Evolutionary conservation across 2,329 filamentous ascomycete species (phyloP).

Genomic region (Aspergillus japonicus): DNA sequence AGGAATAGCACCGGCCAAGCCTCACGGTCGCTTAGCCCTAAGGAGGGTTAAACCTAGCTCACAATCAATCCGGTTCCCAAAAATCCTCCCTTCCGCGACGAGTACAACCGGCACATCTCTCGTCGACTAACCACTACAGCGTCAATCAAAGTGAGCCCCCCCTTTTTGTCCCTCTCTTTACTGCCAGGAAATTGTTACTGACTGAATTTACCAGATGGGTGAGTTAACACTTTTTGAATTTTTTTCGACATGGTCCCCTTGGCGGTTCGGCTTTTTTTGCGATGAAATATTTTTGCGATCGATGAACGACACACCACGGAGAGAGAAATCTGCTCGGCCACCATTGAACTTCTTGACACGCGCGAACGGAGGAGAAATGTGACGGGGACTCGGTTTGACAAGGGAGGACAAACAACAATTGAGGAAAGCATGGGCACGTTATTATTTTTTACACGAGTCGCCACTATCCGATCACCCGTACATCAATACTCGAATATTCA

Average conservation of each 20-base stretch:
- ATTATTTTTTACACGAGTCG: conserved; percentile 3
- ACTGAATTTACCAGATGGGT: conserved; percentile 57
- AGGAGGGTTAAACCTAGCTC: conserved; percentile 45
- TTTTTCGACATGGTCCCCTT: conserved; percentile 24
- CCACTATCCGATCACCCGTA: conserved; percentile 12
- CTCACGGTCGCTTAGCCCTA: conserved; percentile 43
- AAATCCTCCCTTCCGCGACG: conserved; percentile 42
- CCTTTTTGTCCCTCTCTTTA: conserved; percentile 16
- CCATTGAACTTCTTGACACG: not conserved
- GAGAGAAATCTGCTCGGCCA: not conserved
- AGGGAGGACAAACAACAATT: conserved; percentile 1
- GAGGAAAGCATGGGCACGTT: not conserved
- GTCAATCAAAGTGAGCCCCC: conserved; percentile 52
- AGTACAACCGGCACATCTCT: conserved; percentile 39
- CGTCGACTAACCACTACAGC: conserved; percentile 49
- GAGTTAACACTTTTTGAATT: conserved; percentile 44
- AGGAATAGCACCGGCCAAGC: conserved; percentile 30
- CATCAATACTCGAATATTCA: conserved; percentile 13
- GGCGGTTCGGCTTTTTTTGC: conserved; percentile 28
- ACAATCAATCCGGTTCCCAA: conserved; percentile 34
- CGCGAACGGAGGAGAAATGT: not conserved
- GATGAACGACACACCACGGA: conserved; percentile 22
- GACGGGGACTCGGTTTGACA: not conserved
- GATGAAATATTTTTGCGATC: conserved; percentile 29
- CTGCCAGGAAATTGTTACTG: conserved; percentile 24